Evolutionary conservation across 1,284 basidiomycete genomes (phyloP).

Genomic region (Neonothopanus nambi): DNA sequence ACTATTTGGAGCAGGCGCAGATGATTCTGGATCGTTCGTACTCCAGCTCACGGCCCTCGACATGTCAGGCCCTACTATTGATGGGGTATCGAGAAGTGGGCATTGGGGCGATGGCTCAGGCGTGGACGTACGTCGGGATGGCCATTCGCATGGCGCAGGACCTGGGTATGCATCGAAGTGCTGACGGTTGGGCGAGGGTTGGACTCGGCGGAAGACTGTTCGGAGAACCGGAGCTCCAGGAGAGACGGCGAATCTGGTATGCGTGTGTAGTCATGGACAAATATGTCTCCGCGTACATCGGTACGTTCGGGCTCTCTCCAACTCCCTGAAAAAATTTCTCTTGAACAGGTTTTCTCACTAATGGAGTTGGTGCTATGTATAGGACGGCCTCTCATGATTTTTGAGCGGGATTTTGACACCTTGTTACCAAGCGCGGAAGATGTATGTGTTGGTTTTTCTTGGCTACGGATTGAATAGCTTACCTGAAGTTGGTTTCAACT

Average conservation of each 20-base stretch:
- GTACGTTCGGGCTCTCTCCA: conserved; percentile 34
- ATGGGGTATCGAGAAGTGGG: conserved; percentile 84
- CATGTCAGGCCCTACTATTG: conserved; percentile 76
- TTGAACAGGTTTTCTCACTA: not conserved
- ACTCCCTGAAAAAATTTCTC: not conserved
- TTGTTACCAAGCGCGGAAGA: conserved; percentile 65
- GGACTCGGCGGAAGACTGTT: conserved; percentile 64
- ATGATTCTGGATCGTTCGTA: conserved; percentile 66
- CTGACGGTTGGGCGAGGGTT: conserved; percentile 69
- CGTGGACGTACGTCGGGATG: conserved; percentile 82
- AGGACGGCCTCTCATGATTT: conserved; percentile 76
- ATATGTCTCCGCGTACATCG: conserved; percentile 81
- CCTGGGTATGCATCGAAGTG: conserved; percentile 79
- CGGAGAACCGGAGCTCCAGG: conserved; percentile 64
- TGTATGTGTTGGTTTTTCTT: conserved; percentile 39
- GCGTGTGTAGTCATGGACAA: conserved; percentile 80
- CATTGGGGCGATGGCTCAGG: conserved; percentile 84
- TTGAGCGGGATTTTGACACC: conserved; percentile 81
- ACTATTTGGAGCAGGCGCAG: conserved; percentile 72
- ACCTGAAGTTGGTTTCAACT: not conserved
- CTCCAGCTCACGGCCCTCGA: conserved; percentile 62
- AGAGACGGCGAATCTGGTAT: conserved; percentile 80
- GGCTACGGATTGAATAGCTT: not conserved
- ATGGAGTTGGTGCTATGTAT: not conserved
- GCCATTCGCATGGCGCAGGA: conserved; percentile 85